Evolutionary conservation across 225 moss, liverwort and hornwort genomes (phyloP).

Genomic region (Polytrichum commune): DNA sequence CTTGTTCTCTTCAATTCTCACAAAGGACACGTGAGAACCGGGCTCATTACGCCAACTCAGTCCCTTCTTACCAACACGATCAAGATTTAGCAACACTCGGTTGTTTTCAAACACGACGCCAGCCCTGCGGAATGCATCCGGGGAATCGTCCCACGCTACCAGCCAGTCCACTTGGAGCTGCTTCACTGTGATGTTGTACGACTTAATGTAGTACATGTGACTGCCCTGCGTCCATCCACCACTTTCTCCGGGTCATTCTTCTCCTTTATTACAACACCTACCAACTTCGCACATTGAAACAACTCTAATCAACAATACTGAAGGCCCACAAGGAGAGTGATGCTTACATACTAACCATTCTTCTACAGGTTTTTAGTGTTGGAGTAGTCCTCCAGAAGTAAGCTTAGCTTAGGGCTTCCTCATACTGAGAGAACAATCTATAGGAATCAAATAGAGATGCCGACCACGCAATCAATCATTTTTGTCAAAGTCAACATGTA

Average conservation of each 20-base stretch:
- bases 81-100: constrained; percentile 8
- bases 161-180: constrained; percentile 12
- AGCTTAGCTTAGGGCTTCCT: too few species aligned
- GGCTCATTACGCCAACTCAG: not conserved
- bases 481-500: too few species aligned
- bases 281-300: not conserved
- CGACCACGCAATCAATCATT: too few species aligned
- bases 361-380: not conserved
- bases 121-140: constrained; percentile 7
- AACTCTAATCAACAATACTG: too few species aligned
- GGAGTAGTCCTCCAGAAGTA: not conserved
- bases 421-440: too few species aligned
- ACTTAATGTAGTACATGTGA: constrained; percentile 5
- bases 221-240: constrained; percentile 13
- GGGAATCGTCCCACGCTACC: constrained; percentile 11
- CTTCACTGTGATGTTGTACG: constrained; percentile 8
- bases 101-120: not conserved
- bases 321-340: not conserved
- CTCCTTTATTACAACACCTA: not conserved
- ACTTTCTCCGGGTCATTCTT: not conserved
- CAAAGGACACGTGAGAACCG: not conserved
- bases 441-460: too few species aligned
- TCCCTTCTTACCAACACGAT: constrained; percentile 6
- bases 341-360: not conserved
- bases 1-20: too few species aligned